phyloP scores from a whole-genome alignment of 2,329 filamentous ascomycete species.

The Pseudopithomyces chartarum region DNA sequence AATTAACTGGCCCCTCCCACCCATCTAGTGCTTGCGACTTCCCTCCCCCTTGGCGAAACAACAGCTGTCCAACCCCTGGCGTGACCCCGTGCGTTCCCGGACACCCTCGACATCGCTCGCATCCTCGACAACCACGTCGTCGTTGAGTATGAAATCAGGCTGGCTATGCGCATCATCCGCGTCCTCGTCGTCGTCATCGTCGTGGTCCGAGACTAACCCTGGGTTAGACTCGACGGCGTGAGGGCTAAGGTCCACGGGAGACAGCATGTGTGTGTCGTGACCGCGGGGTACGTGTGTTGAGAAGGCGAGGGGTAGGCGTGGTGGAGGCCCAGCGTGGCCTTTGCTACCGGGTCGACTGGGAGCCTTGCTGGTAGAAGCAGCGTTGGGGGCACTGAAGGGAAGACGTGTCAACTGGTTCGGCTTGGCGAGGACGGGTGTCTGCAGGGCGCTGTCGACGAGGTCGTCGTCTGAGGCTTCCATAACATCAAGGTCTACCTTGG shows the following conservation, averaged over 20 bases:
- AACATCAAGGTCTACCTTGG: slow-evolving; percentile 43
- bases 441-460: slow-evolving; percentile 31
- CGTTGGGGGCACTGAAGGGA: slow-evolving; percentile 31
- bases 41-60: slow-evolving; percentile 43
- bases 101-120: slow-evolving; percentile 46
- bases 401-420: slow-evolving; percentile 40
- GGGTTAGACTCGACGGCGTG: slow-evolving; percentile 56
- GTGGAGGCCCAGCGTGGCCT: slow-evolving; percentile 29
- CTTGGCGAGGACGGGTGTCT: slow-evolving; percentile 33
- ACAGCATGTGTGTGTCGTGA: slow-evolving; percentile 34
- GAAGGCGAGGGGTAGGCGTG: slow-evolving; percentile 39
- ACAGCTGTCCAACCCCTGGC: slow-evolving; percentile 35
- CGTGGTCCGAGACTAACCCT: slow-evolving; percentile 56
- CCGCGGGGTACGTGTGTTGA: slow-evolving; percentile 33
- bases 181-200: slow-evolving; percentile 54
- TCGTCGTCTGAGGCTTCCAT: slow-evolving; percentile 46
- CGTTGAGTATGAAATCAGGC: slow-evolving; percentile 39
- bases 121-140: slow-evolving; percentile 46
- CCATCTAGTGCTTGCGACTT: slow-evolving; percentile 40
- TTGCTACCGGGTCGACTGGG: slow-evolving; percentile 39
- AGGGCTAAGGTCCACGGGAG: slow-evolving; percentile 50
- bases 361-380: slow-evolving; percentile 32
- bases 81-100: slow-evolving; percentile 36
- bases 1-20: slow-evolving; percentile 28
- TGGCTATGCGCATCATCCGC: slow-evolving; percentile 44